Evolutionary conservation across 2,329 filamentous ascomycete species (phyloP), one percentile per base, ranked within the genome.

Genomic region (Helicocarpus griseus): DNA sequence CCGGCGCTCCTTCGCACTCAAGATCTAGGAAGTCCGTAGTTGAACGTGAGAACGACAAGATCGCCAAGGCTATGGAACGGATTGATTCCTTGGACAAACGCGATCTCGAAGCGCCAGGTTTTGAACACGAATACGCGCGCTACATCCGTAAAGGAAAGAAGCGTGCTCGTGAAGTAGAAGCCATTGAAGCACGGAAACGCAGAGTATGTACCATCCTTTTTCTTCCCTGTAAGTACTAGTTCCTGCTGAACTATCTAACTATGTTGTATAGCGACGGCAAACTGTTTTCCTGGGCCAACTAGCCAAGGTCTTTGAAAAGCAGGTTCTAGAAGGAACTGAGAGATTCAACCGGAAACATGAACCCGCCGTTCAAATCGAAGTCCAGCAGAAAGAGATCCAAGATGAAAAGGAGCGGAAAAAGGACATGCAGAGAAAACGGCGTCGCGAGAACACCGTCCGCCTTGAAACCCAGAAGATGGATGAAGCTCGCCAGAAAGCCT

Each of bases 371-470:
- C 79, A 91, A 54, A 81, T 86, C 49, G 86, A 95, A 61, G 91
- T 97, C 2, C 87, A 93, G 58, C 86, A 89, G 55, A 88, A 89
- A 58, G 91, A 96, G 67, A 77, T 96, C 6, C 86, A 86, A 54
- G 89, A 91, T 55, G 93, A 98, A 69, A 98, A 98, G 73, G 93
- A 98, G 71, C 88, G 93, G 58, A 98, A 98, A 76, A 98, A 98
- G 74, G 93, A 98, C 65, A 97, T 98, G 89, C 93, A 98, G 68
- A 86, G 93, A 57, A 98, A 97, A 74, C 82, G 93, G 54, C 85
- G 93, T 40, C 86, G 93, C 17, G 91, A 97, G 67, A 96, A 96
- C 77, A 89, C 89, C 3, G 86, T 94, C 54, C 91, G 89, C 5
- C 86, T 94, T 61, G 91, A 96, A 61, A 76, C 77, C 65, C 85